Evolutionary conservation across 225 moss, liverwort and hornwort genomes (phyloP).

Genomic region (Straminergon stramineum): DNA sequence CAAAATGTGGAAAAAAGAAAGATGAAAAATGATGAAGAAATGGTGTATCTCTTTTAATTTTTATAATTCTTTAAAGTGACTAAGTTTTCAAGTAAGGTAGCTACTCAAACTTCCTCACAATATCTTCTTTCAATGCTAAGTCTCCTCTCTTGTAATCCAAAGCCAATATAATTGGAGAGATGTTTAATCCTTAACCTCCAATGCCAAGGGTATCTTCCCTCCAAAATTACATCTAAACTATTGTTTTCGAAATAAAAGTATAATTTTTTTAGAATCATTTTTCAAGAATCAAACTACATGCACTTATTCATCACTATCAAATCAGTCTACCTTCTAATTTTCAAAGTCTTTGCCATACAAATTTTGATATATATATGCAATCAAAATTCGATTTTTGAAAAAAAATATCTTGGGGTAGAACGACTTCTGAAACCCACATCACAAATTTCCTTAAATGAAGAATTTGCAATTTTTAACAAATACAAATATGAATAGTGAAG

Average conservation of each 20-base stretch:
- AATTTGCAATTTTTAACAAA: too few relatives aligned
- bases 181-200: neutral
- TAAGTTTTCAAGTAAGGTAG: neutral
- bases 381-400: too few relatives aligned
- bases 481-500: too few relatives aligned
- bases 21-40: rapidly evolving
- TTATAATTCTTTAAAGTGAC: neutral
- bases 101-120: neutral
- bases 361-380: too few relatives aligned
- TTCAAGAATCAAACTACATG: too few relatives aligned
- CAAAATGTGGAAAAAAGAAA: neutral
- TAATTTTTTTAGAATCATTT: too few relatives aligned
- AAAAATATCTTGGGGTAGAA: too few relatives aligned
- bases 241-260: neutral
- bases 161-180: neutral
- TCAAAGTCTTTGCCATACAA: too few relatives aligned
- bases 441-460: too few relatives aligned
- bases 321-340: too few relatives aligned
- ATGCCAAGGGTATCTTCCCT: rapidly evolving
- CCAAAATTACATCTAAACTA: neutral
- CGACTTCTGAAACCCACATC: too few relatives aligned
- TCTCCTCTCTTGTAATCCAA: rapidly evolving
- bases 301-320: too few relatives aligned
- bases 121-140: neutral
- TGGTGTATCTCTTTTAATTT: neutral